phyloP scores from a whole-genome alignment of 208 protist species.

The Leishmania gerbilli region DNA sequence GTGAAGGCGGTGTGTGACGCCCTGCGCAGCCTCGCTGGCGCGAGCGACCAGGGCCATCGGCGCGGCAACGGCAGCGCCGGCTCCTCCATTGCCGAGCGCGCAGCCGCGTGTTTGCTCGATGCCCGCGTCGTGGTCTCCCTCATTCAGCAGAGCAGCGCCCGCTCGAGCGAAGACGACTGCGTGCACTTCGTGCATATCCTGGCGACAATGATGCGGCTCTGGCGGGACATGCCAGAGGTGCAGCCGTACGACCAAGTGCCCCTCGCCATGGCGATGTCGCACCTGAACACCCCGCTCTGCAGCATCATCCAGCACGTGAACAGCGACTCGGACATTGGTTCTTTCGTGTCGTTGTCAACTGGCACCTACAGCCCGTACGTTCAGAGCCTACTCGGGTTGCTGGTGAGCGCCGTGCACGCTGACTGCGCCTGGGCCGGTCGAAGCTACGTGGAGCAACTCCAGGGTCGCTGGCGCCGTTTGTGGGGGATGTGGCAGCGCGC shows the following conservation, averaged over 20 bases:
- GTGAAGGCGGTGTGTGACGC: conserved; percentile 32
- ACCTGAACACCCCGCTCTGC: conserved; percentile 68
- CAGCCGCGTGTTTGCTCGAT: conserved; percentile 52
- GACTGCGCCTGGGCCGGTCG: conserved; percentile 67
- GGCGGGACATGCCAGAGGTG: conserved; percentile 53
- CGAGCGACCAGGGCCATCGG: not conserved
- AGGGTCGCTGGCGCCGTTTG: conserved; percentile 48
- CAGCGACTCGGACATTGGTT: conserved; percentile 26
- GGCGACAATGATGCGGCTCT: conserved; percentile 63
- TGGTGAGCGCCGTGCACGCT: conserved; percentile 59
- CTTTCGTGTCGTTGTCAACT: conserved; percentile 38
- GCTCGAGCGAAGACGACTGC: conserved; percentile 30
- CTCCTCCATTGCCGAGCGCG: conserved; percentile 19
- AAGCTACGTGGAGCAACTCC: conserved; percentile 39
- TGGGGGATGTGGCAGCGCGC: conserved; percentile 44
- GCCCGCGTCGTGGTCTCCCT: conserved; percentile 59
- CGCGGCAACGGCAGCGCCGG: not conserved
- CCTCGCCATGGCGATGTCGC: conserved; percentile 69
- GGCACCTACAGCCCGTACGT: conserved; percentile 70
- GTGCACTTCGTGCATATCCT: conserved; percentile 60
- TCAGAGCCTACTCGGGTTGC: conserved; percentile 59
- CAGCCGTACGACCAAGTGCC: conserved; percentile 64
- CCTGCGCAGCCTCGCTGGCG: not conserved
- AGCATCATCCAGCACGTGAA: conserved; percentile 47
- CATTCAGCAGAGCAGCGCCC: conserved; percentile 33